Evolutionary conservation across 179 eudicot species (phyloP).

Genomic region (Silene coronaria): DNA sequence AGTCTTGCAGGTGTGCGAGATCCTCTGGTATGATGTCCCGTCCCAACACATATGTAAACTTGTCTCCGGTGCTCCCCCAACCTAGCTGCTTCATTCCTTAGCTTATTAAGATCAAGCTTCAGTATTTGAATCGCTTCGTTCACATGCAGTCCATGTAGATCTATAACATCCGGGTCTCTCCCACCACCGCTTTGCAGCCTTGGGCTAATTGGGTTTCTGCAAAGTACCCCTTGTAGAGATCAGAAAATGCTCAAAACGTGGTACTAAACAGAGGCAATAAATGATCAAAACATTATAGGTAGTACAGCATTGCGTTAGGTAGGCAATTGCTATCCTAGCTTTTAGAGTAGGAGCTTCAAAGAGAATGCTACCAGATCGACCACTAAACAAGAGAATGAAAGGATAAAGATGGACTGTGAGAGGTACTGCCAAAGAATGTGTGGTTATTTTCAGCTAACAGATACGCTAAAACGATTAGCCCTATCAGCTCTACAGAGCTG

Average conservation of each 20-base stretch:
- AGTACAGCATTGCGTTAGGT: neutral
- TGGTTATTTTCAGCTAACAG: neutral
- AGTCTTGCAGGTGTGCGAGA: slow-evolving; percentile 83
- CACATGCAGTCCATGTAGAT: slow-evolving; percentile 88
- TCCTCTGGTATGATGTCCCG: slow-evolving; percentile 93
- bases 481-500: neutral
- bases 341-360: neutral
- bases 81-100: slow-evolving; percentile 74
- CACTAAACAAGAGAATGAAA: neutral
- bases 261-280: neutral
- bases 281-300: neutral
- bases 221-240: slow-evolving; percentile 6
- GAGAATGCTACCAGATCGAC: neutral
- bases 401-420: neutral
- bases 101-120: slow-evolving; percentile 55
- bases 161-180: slow-evolving; percentile 69
- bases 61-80: slow-evolving; percentile 52
- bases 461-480: neutral
- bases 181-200: slow-evolving; percentile 45
- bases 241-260: slow-evolving; percentile 9
- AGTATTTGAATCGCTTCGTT: slow-evolving; percentile 74
- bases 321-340: neutral
- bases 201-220: slow-evolving; percentile 61
- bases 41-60: slow-evolving; percentile 84
- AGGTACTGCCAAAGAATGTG: neutral